Percentiles rank a stretch among this genome's conserved stretches.
These are phyloP conservation scores for Epichloe sylvatica DNA, from an alignment of 2,329 filamentous ascomycete genomes.

Conservation along the genomic window DNA sequence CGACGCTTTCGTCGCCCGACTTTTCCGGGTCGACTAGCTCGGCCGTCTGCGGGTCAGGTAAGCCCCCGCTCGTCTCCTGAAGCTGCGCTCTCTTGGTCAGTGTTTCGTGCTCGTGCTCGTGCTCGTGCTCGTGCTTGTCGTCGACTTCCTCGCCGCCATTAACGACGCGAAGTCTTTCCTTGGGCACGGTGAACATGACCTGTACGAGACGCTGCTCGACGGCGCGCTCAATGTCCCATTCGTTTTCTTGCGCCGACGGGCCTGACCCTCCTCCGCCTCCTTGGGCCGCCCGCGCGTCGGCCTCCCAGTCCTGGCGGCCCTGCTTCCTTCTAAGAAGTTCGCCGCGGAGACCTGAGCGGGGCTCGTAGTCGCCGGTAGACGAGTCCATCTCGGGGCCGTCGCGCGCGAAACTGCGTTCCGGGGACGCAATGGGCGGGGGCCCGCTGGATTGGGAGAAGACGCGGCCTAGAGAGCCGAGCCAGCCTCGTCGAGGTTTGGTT, in stretches of 20 bases:
- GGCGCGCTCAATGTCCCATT: constrained; percentile 66
- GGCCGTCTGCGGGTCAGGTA: constrained; percentile 18
- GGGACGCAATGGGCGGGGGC: neutral
- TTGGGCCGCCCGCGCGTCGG: constrained; percentile 9
- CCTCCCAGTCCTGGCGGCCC: constrained; percentile 41
- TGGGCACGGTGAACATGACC: constrained; percentile 88
- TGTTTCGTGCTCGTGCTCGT: constrained; percentile 4
- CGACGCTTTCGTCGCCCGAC: neutral
- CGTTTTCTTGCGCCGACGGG: constrained; percentile 37
- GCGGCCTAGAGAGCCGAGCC: constrained; percentile 54
- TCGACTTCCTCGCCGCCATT: constrained; percentile 50
- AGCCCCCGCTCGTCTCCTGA: constrained; percentile 1
- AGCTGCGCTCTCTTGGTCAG: neutral
- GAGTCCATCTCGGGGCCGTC: constrained; percentile 18
- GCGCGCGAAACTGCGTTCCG: constrained; percentile 14
- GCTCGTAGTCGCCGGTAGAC: constrained; percentile 28
- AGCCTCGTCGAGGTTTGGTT: constrained; percentile 41
- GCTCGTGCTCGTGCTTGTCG: constrained; percentile 10
- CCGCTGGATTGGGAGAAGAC: constrained; percentile 38
- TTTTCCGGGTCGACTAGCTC: constrained; percentile 26
- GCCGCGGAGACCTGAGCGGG: constrained; percentile 28
- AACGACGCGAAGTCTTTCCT: constrained; percentile 74
- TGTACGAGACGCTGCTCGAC: constrained; percentile 60
- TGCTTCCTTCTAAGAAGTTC: constrained; percentile 41
- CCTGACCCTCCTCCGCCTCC: constrained; percentile 17